Percentiles rank a stretch among this genome's conserved stretches.
phyloP scores from a whole-genome alignment of 768 basidiomycete species.

The Hypholoma fasciculare region DNA sequence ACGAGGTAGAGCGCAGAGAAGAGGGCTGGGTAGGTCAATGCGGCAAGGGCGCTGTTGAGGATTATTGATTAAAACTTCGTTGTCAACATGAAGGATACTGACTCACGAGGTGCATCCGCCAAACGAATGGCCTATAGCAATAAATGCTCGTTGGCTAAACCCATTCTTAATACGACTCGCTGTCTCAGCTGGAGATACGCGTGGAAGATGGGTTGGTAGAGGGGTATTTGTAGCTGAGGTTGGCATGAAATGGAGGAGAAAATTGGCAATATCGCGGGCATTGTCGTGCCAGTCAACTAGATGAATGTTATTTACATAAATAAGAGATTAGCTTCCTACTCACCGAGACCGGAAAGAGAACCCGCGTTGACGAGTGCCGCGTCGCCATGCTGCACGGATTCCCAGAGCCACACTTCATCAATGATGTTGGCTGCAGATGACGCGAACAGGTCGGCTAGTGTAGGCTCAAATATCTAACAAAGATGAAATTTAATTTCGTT shows the following conservation, averaged over 20 bases:
- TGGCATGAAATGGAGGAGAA: conserved; percentile 70
- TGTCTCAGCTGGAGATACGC: conserved; percentile 43
- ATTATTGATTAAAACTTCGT: not conserved
- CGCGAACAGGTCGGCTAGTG: conserved; percentile 52
- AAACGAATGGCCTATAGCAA: conserved; percentile 82
- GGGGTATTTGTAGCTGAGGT: conserved; percentile 24
- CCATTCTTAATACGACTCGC: conserved; percentile 45
- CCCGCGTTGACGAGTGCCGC: conserved; percentile 69
- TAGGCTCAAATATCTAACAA: conserved; percentile 77
- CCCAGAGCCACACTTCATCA: conserved; percentile 83
- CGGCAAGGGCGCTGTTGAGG: conserved; percentile 56
- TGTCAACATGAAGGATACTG: not conserved
- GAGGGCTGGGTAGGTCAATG: conserved; percentile 59
- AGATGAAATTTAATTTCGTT: not conserved
- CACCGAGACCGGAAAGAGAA: conserved; percentile 59
- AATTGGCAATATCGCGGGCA: conserved; percentile 75
- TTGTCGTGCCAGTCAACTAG: conserved; percentile 81
- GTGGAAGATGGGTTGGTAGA: conserved; percentile 56
- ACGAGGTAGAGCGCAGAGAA: conserved; percentile 74
- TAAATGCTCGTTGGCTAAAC: conserved; percentile 51
- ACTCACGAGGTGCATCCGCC: conserved; percentile 79
- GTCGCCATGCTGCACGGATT: conserved; percentile 85
- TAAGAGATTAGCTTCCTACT: conserved; percentile 18
- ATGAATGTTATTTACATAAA: not conserved
- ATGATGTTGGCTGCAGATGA: conserved; percentile 32